Evolutionary conservation across 2,329 filamentous ascomycete species (phyloP).

Genomic region (Stenocarpella maydis): DNA sequence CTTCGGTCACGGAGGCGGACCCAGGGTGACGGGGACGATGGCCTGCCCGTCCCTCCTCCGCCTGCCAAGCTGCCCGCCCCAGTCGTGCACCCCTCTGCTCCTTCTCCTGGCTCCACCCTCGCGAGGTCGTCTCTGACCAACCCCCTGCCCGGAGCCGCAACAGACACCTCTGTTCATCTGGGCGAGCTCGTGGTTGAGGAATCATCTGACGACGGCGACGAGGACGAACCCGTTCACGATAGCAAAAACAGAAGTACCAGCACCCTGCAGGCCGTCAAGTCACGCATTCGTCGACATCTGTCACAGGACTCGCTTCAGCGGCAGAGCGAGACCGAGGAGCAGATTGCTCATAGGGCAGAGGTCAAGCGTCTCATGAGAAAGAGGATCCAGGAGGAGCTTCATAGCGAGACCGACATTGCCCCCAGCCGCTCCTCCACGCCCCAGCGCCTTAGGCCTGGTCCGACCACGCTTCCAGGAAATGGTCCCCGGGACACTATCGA

Average conservation of each 20-base stretch:
- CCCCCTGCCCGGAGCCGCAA: conserved; percentile 35
- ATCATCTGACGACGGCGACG: conserved; percentile 52
- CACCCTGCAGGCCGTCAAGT: conserved; percentile 55
- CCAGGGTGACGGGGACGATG: conserved; percentile 10
- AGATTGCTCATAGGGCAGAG: conserved; percentile 63
- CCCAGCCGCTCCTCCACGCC: conserved; percentile 41
- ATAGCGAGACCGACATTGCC: conserved; percentile 53
- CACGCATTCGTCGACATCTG: conserved; percentile 54
- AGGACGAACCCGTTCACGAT: conserved; percentile 43
- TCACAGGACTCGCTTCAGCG: conserved; percentile 54
- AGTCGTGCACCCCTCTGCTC: conserved; percentile 34
- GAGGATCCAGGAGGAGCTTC: conserved; percentile 66
- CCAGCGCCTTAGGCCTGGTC: conserved; percentile 41
- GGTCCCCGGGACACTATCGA: conserved; percentile 61
- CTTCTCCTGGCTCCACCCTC: conserved; percentile 32
- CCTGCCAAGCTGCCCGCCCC: conserved; percentile 36
- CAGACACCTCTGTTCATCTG: conserved; percentile 39
- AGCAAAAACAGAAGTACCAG: conserved; percentile 47
- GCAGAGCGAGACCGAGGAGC: conserved; percentile 58
- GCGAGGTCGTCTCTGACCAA: conserved; percentile 37
- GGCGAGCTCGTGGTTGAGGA: conserved; percentile 48
- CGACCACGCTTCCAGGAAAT: conserved; percentile 46
- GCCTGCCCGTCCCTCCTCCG: conserved; percentile 36
- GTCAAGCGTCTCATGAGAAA: conserved; percentile 62
- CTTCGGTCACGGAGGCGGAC: conserved; percentile 34